Base-by-base conservation (phyloP, 2,329 filamentous ascomycete genomes). In the Aspergillus tanneri region DNA sequence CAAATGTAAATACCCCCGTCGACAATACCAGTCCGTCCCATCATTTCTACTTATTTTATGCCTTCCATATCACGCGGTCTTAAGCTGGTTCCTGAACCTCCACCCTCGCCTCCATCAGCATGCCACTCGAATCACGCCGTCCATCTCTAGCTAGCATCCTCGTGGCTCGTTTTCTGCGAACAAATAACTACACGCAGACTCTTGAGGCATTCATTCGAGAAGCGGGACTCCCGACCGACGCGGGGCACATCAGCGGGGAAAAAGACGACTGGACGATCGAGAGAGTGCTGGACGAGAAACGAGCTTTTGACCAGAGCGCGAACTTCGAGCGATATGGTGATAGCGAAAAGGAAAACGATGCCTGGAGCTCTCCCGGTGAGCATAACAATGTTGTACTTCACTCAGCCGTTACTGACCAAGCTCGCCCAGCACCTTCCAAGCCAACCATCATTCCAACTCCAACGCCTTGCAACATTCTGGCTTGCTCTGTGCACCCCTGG, bases 221-320 rank as follows among this genome's bases (percentile, higher is more conserved):
- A 63, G 79, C 81, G 8, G 76, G 72, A 5, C 68, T 85, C 14
- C 70, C 78, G 10, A 53, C 68, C 14, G 75, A 81, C 65, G 75
- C 71, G 38, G 82, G 77, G 54, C 56, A 66, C 46, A 39, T 47
- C n/a, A 52, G 50, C 10, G 57, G 22, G 10, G 58, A 59, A 9
- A 70, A 68, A 40, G 69, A 70, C 23, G 70, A 74, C 44, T 69
- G 82, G 62, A 82, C 81, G 2, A 75, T 85, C 43, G 81, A 85
- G 57, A 70, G 75, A 36, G 69, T 84, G n/a, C 68, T 85, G 6
- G 74, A 82, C 40, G 81, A 85, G 65, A 85, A 84, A 67, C 76
- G 73, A 57, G 69, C 68, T 0, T 84, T 79, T 55, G 82, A 85
- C 57, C 61, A 80, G 10, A 79, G 71, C 46, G 61, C 77, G 21